Evolutionary conservation across 768 basidiomycete species (phyloP).

Genomic region (Macrolepiota dolichaula): DNA sequence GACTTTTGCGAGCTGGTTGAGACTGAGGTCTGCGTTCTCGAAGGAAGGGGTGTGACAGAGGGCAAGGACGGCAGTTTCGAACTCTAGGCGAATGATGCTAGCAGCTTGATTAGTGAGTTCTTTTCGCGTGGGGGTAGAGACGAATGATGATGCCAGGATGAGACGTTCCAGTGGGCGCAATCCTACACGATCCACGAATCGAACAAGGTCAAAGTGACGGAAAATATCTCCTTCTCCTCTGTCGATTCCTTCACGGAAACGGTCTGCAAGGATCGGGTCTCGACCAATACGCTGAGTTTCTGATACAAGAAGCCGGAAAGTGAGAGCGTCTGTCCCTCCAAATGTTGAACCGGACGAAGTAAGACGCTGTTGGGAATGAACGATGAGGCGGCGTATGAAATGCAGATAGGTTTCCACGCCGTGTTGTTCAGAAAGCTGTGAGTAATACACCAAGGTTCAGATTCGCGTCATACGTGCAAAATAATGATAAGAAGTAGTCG

Average conservation of each 20-base stretch:
- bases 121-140: slow-evolving; percentile 53
- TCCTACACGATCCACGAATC: slow-evolving; percentile 80
- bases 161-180: slow-evolving; percentile 77
- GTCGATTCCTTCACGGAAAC: slow-evolving; percentile 88
- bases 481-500: slow-evolving; percentile 29
- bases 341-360: slow-evolving; percentile 57
- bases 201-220: slow-evolving; percentile 76
- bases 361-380: slow-evolving; percentile 77
- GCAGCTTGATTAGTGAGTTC: slow-evolving; percentile 64
- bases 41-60: slow-evolving; percentile 79
- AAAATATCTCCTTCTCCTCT: slow-evolving; percentile 84
- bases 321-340: slow-evolving; percentile 73
- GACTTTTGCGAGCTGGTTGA: slow-evolving; percentile 73
- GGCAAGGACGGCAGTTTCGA: slow-evolving; percentile 73
- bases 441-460: slow-evolving; percentile 13
- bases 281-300: slow-evolving; percentile 87
- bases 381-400: slow-evolving; percentile 94
- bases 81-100: slow-evolving; percentile 69
- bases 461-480: slow-evolving; percentile 3
- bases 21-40: slow-evolving; percentile 76
- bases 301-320: slow-evolving; percentile 82
- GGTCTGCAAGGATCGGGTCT: slow-evolving; percentile 86
- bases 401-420: slow-evolving; percentile 96
- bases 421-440: slow-evolving; percentile 93
- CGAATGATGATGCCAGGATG: slow-evolving; percentile 71